phyloP scores from a whole-genome alignment of 768 basidiomycete species.

The Coprinellus micaceus region DNA sequence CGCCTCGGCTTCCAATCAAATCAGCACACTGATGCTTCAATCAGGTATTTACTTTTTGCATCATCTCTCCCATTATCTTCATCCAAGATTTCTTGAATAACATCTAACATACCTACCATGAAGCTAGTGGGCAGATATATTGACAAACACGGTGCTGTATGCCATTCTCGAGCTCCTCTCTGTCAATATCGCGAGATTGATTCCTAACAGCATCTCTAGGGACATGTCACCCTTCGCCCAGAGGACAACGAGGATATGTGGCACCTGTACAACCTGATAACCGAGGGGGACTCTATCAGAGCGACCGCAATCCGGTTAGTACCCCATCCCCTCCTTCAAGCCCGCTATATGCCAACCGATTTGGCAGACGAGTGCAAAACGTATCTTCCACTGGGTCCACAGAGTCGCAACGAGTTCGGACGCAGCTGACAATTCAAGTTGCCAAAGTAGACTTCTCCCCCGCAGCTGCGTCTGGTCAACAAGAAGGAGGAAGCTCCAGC shows the following conservation, averaged over 20 bases:
- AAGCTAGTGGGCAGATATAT: slow-evolving; percentile 80
- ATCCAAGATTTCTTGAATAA: neutral
- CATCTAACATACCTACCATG: slow-evolving; percentile 42
- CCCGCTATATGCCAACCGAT: neutral
- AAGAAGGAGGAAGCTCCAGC: slow-evolving; percentile 15
- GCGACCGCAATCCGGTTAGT: slow-evolving; percentile 79
- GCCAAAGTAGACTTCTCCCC: slow-evolving; percentile 79
- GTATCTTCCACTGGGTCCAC: slow-evolving; percentile 91
- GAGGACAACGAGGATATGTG: slow-evolving; percentile 99
- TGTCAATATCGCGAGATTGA: slow-evolving; percentile 18
- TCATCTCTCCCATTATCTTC: neutral
- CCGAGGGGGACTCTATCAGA: slow-evolving; percentile 81
- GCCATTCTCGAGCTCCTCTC: slow-evolving; percentile 23
- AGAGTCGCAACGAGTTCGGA: slow-evolving; percentile 83
- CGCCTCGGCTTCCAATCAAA: neutral
- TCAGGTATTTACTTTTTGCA: slow-evolving; percentile 4
- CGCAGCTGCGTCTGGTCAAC: slow-evolving; percentile 44
- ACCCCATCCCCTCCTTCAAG: neutral
- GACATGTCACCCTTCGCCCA: slow-evolving; percentile 89
- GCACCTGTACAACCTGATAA: slow-evolving; percentile 97
- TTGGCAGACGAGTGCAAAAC: slow-evolving; percentile 74
- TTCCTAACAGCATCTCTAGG: slow-evolving; percentile 48
- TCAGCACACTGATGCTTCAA: neutral
- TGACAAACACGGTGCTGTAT: slow-evolving; percentile 78
- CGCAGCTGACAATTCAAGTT: slow-evolving; percentile 82